phyloP scores from a whole-genome alignment of 768 basidiomycete species.

The Dioszegia hungarica region DNA sequence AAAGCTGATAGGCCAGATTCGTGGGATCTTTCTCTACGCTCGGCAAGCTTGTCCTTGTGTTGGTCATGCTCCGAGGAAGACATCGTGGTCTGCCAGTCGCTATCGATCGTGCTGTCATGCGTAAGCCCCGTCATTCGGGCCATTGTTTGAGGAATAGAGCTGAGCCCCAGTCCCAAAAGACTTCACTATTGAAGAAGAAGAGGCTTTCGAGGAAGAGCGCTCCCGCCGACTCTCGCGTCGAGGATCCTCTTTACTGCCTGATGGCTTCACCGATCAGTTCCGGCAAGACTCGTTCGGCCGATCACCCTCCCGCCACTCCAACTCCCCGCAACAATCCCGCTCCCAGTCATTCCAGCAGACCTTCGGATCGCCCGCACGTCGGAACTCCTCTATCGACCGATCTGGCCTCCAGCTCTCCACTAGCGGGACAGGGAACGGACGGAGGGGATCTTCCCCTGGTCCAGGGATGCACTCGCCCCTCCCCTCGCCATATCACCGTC shows the following conservation, averaged over 20 bases:
- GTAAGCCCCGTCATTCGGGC: conserved; percentile 14
- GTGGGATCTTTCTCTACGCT: conserved; percentile 70
- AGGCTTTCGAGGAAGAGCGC: conserved; percentile 43
- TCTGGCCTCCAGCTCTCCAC: not conserved
- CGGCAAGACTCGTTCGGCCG: not conserved
- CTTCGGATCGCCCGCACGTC: not conserved
- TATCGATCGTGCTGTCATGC: conserved; percentile 49
- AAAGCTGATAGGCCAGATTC: conserved; percentile 54
- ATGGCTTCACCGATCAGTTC: conserved; percentile 9
- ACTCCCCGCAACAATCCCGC: not conserved
- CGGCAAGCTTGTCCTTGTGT: conserved; percentile 78
- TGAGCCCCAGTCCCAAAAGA: conserved; percentile 39
- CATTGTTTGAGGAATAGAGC: not conserved
- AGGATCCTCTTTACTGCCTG: conserved; percentile 13
- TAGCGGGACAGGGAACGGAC: not conserved
- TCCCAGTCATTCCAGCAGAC: not conserved
- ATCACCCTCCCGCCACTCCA: not conserved
- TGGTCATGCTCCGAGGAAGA: conserved; percentile 89
- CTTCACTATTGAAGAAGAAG: conserved; percentile 44
- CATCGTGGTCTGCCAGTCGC: conserved; percentile 63
- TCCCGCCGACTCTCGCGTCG: conserved; percentile 33
- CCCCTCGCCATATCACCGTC: not conserved
- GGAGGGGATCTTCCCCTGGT: not conserved
- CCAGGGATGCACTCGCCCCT: not conserved
- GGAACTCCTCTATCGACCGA: not conserved